Base-by-base conservation (phyloP, 1,139 yeast genomes). In the Pneumocystis sp. region DNA sequence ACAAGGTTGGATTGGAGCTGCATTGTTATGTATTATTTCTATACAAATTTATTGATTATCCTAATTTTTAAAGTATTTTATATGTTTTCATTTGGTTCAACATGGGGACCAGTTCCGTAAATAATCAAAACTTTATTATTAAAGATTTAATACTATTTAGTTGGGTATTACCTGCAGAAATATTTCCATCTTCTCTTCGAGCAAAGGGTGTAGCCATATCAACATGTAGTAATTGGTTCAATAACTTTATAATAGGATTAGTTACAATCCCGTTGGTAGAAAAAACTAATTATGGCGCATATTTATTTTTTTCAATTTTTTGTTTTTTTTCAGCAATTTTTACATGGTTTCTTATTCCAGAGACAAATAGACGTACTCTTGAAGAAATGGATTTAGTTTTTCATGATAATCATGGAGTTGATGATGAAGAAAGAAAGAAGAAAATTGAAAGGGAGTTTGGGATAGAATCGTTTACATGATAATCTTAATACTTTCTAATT, bases 381-480 rank as follows among this genome's bases (percentile, higher is more conserved):
- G 86, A 83, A 73, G 84, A 82, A 71, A 82, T 83, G 68, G 85
- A 83, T 70, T 82, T 78, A 65, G 76, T 83, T 39, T 82, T 83
- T 61, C 61, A 59, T 39, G 67, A 65, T 62, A 34, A 61, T 35
- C 29, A 64, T 7, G 67, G 66, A 34, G 50, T 60, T 35, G 44
- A 57, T 29, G 67, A 64, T 40, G 66, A 64, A 39, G 40, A 44
- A 60, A 63, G 67, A 17, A 50, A n/a, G 12, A 50, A 50, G 12
- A 17, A 50, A 50, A 50, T 50, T 12, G 57, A 50, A 50, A 25
- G 12, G 10, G 57, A 50, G 25, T 31, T 50, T 50, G 19, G 44
- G 17, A 40, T 40, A 40, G 6, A 40, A 12, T 40, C 44, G 19
- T 40, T 40, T 17, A 40, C 19, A 15, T 17, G 17, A 15, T 40